Base-by-base conservation (phyloP, 345 rosid species). In the Brassica rapa region DNA sequence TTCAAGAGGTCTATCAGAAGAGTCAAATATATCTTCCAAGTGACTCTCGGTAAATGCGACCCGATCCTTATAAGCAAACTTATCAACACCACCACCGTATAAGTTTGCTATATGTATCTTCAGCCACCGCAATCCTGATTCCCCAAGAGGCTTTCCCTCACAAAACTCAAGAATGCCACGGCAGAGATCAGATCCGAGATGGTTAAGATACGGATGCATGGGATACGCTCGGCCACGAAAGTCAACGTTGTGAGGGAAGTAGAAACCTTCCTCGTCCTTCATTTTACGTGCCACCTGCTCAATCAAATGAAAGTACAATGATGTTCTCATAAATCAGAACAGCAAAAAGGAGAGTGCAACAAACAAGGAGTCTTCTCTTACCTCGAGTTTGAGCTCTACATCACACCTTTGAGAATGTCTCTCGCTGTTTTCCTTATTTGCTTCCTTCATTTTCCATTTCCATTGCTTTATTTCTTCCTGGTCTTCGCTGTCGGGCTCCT, bases 221-320 rank as follows among this genome's bases (percentile, higher is more conserved):
- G 99, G 99, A 75, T 95, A 95, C 30, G 98, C 98, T 82, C 99
- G 98, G 49, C 99, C 99, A 62, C 99, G 94, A 81, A 95, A 95
- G 87, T 95, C 98, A 79, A 95, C 84, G 70, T 90, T 95, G 86
- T 95, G 99, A 8, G 99, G 98, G 75, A 90, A 95, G 82, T 91
- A 93, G 79, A 93, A 95, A 79, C 96, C 97, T 57, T 87, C 94
- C 86, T 95, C 99, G 66, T 89, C 89, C 87, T 86, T 95, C 97
- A 95, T 85, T 82, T 91, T 91, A 68, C 96, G 87, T 70, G 99
- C 94, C 77, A 95, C 98, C 99, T 95, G 86, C 76, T 83, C 84
- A 69, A 76, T 82, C 82, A 66, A 35, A 68, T 63, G 67, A 81
- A 39, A 21, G 61, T 57, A 75, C 61, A 86, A 68, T 62, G 67